Evolutionary conservation across 2,329 filamentous ascomycete species (phyloP).

Genomic region (Penicillium sp.): DNA sequence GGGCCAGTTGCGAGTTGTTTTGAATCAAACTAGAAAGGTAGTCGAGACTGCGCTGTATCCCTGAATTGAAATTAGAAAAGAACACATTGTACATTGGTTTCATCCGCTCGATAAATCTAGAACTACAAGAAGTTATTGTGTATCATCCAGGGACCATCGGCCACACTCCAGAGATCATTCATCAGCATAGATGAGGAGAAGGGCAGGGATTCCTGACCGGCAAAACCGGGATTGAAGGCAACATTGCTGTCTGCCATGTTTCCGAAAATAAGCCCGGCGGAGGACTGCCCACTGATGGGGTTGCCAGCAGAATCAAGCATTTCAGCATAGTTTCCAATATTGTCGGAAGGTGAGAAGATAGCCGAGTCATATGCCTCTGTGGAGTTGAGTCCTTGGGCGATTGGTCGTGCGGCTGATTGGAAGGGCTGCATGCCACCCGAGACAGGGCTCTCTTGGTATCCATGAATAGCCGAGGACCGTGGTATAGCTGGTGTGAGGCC

Average conservation of each 20-base stretch:
- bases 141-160: constrained; percentile 37
- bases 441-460: not conserved
- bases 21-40: constrained; percentile 11
- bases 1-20: constrained; percentile 14
- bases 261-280: constrained; percentile 23
- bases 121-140: constrained; percentile 27
- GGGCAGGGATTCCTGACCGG: constrained; percentile 16
- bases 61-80: not conserved
- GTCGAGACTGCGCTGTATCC: not conserved
- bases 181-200: constrained; percentile 22
- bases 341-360: constrained; percentile 1
- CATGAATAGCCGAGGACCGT: not conserved
- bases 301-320: not conserved
- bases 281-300: constrained; percentile 9
- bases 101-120: not conserved
- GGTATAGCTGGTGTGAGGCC: not conserved
- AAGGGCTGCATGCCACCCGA: not conserved
- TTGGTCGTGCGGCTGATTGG: not conserved
- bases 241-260: constrained; percentile 15
- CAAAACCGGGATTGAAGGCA: constrained; percentile 9
- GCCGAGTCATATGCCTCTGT: constrained; percentile 2
- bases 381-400: not conserved
- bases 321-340: not conserved
- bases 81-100: not conserved
- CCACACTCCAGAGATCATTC: constrained; percentile 34